Base-by-base conservation (phyloP, 768 basidiomycete species). In the Suillus subluteus region DNA sequence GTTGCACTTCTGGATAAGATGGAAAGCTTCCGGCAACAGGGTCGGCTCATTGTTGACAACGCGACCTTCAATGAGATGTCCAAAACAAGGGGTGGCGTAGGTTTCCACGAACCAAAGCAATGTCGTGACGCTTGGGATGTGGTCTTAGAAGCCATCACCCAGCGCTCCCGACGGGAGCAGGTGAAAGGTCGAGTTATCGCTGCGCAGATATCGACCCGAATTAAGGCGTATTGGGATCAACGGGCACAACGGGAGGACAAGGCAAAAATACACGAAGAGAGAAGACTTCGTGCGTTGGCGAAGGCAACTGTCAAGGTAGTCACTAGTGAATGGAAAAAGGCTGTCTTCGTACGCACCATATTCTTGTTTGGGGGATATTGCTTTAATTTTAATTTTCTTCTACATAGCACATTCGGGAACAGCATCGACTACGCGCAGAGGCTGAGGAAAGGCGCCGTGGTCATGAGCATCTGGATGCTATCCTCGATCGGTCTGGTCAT, bases 401-500 rank as follows among this genome's bases (percentile, higher is more conserved):
- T 7, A 55, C 63, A 21, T 68, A 93, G 92, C 87, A 93, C 77
- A 84, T 95, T 21, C 87, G 91, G 5, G 89, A 92, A 66, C 85
- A 89, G 71, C 84, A 88, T 67, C 81, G 90, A 43, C 79, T 85
- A 50, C 83, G 81, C 62, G 79, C 82, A 15, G 91, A 92, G 73
- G 90, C 83, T 21, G 95, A 98, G 76, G 92, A 96, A 75, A 83
- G 88, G 68, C 84, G 87, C 40, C 83, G 89, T 6, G 94, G 96
- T 0, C 91, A 91, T 67, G 88, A 90, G 68, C 96, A 98, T 78
- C 83, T 98, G 26, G 92, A 96, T 75, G 93, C 91, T 5, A 94
- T 98, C 68, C 82, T 98, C 56, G 88, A 95, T 77, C 91, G 96
- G 72, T 96, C 94, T 43, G 92, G 92, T 0, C 89, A 91, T 58